phyloP scores from a whole-genome alignment of 139 green algal genomes.

The Chlorella vulgaris region DNA sequence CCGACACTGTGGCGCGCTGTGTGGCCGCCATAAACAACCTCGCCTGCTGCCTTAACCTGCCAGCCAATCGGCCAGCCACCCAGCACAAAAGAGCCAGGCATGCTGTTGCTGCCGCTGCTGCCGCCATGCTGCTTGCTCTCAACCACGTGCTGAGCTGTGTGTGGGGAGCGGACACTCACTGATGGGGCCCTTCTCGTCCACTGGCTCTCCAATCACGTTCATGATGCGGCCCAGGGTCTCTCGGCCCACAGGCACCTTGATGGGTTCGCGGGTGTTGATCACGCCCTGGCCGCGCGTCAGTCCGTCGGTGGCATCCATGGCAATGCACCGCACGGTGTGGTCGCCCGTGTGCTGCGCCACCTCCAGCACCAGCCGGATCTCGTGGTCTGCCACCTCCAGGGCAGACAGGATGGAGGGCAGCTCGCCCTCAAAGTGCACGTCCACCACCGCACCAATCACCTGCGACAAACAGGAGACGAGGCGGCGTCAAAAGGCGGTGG shows the following conservation, averaged over 20 bases:
- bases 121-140: background rate
- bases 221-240: slow-evolving; percentile 99
- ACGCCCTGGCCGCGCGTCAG: slow-evolving; percentile 93
- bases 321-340: slow-evolving; percentile 95
- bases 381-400: slow-evolving; percentile 89
- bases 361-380: slow-evolving; percentile 95
- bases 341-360: slow-evolving; percentile 98
- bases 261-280: slow-evolving; percentile 90
- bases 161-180: slow-evolving; percentile 57
- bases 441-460: slow-evolving; percentile 98
- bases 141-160: no score
- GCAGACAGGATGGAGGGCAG: slow-evolving; percentile 91
- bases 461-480: slow-evolving; percentile 35
- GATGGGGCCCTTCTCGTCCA: slow-evolving; percentile 97
- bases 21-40: no score
- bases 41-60: no score
- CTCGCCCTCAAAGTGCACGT: slow-evolving; percentile 96
- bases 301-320: slow-evolving; percentile 98
- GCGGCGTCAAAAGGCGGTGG: background rate
- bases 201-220: slow-evolving; percentile 99
- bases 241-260: slow-evolving; percentile 96
- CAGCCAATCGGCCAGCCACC: no score
- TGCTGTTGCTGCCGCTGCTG: background rate
- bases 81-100: background rate
- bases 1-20: no score